phyloP scores from a whole-genome alignment of 345 rosid genomes.

The Eucalyptus rudis region DNA sequence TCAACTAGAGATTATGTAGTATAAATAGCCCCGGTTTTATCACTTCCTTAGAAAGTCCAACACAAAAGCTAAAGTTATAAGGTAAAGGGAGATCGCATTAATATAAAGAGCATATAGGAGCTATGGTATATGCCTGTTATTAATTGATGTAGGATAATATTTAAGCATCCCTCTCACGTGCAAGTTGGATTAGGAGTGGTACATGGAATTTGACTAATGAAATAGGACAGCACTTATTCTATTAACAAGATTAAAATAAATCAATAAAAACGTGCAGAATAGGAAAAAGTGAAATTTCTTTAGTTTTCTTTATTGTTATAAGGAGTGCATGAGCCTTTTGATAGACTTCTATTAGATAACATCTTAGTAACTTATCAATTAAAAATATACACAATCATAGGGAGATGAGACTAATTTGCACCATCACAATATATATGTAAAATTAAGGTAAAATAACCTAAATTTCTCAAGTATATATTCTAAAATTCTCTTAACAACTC shows the following conservation, averaged over 20 bases:
- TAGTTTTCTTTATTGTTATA: not conserved
- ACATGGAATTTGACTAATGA: not conserved
- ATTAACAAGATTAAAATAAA: too few species aligned
- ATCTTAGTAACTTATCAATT: not conserved
- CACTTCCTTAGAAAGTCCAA: not conserved
- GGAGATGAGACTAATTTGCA: not conserved
- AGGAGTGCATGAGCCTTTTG: not conserved
- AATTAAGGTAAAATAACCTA: not conserved
- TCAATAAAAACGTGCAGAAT: too few species aligned
- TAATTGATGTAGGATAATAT: not conserved
- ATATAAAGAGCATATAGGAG: not conserved
- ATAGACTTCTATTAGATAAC: not conserved
- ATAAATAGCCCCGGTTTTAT: not conserved
- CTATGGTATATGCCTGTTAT: not conserved
- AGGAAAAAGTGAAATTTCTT: too few species aligned
- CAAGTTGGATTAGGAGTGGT: not conserved
- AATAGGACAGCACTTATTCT: not conserved
- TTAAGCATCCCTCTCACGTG: not conserved
- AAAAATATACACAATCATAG: not conserved
- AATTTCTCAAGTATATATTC: not conserved
- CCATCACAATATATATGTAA: not conserved
- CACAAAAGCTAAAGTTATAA: not conserved
- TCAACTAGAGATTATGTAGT: not conserved
- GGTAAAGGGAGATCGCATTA: not conserved
- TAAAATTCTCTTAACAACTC: not conserved